Conservation (phyloP, 2,329 filamentous ascomycete genomes). For the Diaporthe citrichinensis region DNA sequence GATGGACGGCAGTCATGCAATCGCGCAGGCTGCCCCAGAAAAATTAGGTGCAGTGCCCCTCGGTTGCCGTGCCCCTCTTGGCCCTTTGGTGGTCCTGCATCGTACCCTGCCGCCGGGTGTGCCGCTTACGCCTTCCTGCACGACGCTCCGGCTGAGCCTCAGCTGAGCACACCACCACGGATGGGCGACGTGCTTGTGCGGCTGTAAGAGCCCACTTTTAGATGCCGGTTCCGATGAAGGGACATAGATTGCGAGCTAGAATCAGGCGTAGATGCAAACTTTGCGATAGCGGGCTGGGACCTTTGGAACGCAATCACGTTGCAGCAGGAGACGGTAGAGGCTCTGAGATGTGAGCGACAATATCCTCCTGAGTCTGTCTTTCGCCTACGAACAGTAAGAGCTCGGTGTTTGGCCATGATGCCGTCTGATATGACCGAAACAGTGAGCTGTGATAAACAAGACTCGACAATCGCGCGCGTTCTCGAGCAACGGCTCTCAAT, state of each 20-base stretch:
- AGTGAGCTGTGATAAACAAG: constrained; percentile 15
- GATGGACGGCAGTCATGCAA: not conserved
- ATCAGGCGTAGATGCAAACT: not conserved
- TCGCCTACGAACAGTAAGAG: not conserved
- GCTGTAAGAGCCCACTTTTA: constrained; percentile 7
- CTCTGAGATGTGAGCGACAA: not conserved
- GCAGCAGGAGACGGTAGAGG: not conserved
- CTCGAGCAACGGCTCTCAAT: constrained; percentile 35
- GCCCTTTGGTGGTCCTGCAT: constrained; percentile 15
- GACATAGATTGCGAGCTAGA: not conserved
- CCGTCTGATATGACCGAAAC: not conserved
- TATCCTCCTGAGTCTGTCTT: not conserved
- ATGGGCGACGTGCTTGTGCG: not conserved
- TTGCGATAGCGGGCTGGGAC: not conserved
- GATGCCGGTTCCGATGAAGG: not conserved
- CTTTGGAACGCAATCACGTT: not conserved
- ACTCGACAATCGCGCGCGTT: not conserved
- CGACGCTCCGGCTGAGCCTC: constrained; percentile 18
- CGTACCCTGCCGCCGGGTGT: constrained; percentile 15
- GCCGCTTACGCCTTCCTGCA: constrained; percentile 19
- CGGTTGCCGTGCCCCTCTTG: not conserved
- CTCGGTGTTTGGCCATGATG: not conserved
- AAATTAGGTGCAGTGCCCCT: not conserved
- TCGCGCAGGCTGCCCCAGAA: not conserved
- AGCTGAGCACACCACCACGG: constrained; percentile 16